Evolutionary conservation across 176 grass and related monocot species (phyloP).

Genomic region (Elaeis guineensis): DNA sequence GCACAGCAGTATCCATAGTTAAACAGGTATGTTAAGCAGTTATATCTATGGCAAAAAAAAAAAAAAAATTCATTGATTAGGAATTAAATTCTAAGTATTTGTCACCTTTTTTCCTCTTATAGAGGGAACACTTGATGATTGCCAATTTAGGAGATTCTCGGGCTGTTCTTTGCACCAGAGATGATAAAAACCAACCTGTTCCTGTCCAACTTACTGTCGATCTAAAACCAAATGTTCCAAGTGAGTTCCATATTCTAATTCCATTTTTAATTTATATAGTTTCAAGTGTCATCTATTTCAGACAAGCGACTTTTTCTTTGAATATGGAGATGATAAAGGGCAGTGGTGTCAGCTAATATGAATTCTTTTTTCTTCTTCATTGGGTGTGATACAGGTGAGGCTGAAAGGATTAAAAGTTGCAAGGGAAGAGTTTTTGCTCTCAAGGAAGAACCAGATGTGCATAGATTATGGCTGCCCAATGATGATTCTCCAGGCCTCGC

Average conservation of each 20-base stretch:
- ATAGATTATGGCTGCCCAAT: slow-evolving; percentile 72
- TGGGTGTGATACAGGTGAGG: slow-evolving; percentile 37
- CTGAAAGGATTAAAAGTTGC: slow-evolving; percentile 53
- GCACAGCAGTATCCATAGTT: slow-evolving; percentile 55
- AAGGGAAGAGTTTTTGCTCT: slow-evolving; percentile 74
- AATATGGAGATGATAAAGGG: too few relatives aligned
- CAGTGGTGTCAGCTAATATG: too few relatives aligned
- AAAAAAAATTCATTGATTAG: too few relatives aligned
- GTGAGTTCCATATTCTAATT: slow-evolving; percentile 26
- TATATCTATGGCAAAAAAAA: background rate
- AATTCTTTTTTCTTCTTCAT: background rate
- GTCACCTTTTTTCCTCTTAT: background rate
- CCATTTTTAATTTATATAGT: too few relatives aligned
- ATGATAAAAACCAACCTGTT: slow-evolving; percentile 32
- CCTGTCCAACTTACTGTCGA: slow-evolving; percentile 66
- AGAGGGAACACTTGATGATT: slow-evolving; percentile 71
- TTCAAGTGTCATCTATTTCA: too few relatives aligned
- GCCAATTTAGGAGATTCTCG: slow-evolving; percentile 83
- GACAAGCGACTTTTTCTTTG: too few relatives aligned
- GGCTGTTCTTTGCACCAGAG: slow-evolving; percentile 49
- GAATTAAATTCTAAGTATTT: background rate
- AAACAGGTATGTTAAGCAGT: slow-evolving; percentile 38
- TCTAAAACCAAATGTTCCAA: slow-evolving; percentile 69
- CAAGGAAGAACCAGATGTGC: slow-evolving; percentile 61
- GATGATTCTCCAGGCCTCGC: slow-evolving; percentile 79